phyloP scores from a whole-genome alignment of 2,329 filamentous ascomycete genomes.

The Chrysosporium queenslandicum region DNA sequence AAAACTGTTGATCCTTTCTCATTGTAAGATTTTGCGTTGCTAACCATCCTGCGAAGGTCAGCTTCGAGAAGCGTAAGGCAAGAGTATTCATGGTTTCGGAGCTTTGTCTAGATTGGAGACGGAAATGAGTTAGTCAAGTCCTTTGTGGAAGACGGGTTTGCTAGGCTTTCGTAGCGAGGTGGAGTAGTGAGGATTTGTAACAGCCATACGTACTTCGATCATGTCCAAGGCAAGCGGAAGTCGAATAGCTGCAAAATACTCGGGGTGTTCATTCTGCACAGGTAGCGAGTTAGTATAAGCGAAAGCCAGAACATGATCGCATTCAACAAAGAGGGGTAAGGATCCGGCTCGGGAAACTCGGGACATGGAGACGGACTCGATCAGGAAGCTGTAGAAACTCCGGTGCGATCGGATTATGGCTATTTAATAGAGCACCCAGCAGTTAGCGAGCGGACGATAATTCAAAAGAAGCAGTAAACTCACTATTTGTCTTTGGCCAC shows the following conservation, averaged over 20 bases:
- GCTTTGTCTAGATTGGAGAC: constrained; percentile 43
- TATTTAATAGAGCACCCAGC: constrained; percentile 24
- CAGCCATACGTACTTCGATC: constrained; percentile 53
- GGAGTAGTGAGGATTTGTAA: too few relatives aligned
- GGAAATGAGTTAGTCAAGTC: neutral
- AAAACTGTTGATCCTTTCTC: constrained; percentile 61
- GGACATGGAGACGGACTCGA: constrained; percentile 29
- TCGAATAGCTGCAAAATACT: constrained; percentile 67
- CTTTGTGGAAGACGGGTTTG: neutral
- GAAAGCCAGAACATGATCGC: neutral
- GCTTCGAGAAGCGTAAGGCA: constrained; percentile 67
- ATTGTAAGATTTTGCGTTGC: constrained; percentile 79
- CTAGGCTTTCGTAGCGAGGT: too few relatives aligned
- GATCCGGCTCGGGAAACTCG: neutral
- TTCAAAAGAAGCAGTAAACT: neutral
- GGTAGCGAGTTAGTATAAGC: neutral
- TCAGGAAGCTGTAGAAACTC: constrained; percentile 65
- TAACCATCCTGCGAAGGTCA: constrained; percentile 78
- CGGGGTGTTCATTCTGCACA: constrained; percentile 47
- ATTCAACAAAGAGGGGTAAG: neutral
- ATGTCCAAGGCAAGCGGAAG: constrained; percentile 69
- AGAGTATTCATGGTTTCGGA: constrained; percentile 58
- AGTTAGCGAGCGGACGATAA: constrained; percentile 2
- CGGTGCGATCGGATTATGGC: constrained; percentile 62
- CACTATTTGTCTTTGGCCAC: constrained; percentile 18